Evolutionary conservation across 768 basidiomycete species (phyloP).

Genomic region (Boletus rubropictus): DNA sequence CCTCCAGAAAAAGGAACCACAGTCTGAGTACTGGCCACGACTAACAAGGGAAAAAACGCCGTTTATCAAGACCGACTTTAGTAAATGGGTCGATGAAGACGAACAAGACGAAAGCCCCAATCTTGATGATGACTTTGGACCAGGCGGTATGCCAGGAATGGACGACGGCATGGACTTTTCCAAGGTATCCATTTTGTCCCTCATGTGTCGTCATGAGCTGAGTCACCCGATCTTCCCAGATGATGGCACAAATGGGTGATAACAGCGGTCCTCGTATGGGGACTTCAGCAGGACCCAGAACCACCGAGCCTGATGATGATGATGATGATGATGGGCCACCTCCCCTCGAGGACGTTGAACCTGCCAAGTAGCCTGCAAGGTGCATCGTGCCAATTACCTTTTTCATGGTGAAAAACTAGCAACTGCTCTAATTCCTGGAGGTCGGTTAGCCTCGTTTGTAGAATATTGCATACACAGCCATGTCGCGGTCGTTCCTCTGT

Average conservation of each 20-base stretch:
- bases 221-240: slow-evolving; percentile 22
- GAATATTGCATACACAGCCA: not conserved
- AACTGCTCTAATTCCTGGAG: not conserved
- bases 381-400: slow-evolving; percentile 14
- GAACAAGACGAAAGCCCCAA: slow-evolving; percentile 70
- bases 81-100: slow-evolving; percentile 96
- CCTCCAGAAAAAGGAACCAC: slow-evolving; percentile 74
- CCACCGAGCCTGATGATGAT: slow-evolving; percentile 33
- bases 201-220: slow-evolving; percentile 2
- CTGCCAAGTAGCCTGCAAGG: not conserved
- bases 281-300: not conserved
- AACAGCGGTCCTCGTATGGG: not conserved
- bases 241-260: slow-evolving; percentile 38
- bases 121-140: slow-evolving; percentile 34
- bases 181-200: slow-evolving; percentile 37
- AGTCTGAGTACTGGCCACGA: slow-evolving; percentile 86
- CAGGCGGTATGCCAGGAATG: slow-evolving; percentile 38
- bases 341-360: no score
- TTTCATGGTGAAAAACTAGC: slow-evolving; percentile 4
- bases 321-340: slow-evolving; percentile 36
- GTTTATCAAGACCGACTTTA: slow-evolving; percentile 92
- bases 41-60: slow-evolving; percentile 81
- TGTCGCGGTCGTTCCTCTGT: no score
- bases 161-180: slow-evolving; percentile 55
- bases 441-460: slow-evolving; percentile 11